Percentiles rank a stretch among this genome's conserved stretches.
phyloP scores from a whole-genome alignment of 164 flowering plant genomes.

The Stephania japonica region DNA sequence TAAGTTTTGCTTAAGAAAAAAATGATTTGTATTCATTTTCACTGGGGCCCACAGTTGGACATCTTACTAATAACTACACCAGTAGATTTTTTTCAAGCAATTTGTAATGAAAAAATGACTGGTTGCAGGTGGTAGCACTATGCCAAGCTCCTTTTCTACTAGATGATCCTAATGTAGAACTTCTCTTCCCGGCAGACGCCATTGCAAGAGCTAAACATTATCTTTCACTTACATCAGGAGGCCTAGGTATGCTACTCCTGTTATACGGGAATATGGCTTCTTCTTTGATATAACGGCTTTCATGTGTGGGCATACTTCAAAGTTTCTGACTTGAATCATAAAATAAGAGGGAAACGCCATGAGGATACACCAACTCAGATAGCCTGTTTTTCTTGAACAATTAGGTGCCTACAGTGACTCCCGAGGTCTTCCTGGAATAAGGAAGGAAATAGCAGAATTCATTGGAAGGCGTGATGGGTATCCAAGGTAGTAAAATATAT shows the following conservation, averaged over 20 bases:
- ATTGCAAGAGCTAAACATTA: conserved; percentile 93
- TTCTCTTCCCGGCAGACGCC: conserved; percentile 94
- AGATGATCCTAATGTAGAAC: conserved; percentile 93
- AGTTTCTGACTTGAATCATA: not conserved
- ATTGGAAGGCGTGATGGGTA: conserved; percentile 94
- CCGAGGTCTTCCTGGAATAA: conserved; percentile 86
- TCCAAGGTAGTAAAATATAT: conserved; percentile 62
- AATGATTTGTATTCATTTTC: no score
- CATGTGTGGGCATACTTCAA: not conserved
- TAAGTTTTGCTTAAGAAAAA: not conserved
- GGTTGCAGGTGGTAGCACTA: conserved; percentile 81
- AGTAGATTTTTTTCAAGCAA: not conserved
- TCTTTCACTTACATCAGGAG: conserved; percentile 79
- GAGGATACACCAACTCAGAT: not conserved
- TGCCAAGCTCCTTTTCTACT: conserved; percentile 98
- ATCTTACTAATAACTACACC: no score
- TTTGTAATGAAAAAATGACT: conserved; percentile 3
- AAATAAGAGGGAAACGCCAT: not conserved
- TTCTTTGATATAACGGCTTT: not conserved
- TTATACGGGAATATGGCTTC: not conserved
- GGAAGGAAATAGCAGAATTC: conserved; percentile 94
- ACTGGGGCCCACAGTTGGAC: no score
- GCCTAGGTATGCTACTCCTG: conserved; percentile 57
- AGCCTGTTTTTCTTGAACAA: not conserved
- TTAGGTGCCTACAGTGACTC: conserved; percentile 99